Conservation (phyloP, 2,329 filamentous ascomycete genomes). For the Zymoseptoria ardabiliae region DNA sequence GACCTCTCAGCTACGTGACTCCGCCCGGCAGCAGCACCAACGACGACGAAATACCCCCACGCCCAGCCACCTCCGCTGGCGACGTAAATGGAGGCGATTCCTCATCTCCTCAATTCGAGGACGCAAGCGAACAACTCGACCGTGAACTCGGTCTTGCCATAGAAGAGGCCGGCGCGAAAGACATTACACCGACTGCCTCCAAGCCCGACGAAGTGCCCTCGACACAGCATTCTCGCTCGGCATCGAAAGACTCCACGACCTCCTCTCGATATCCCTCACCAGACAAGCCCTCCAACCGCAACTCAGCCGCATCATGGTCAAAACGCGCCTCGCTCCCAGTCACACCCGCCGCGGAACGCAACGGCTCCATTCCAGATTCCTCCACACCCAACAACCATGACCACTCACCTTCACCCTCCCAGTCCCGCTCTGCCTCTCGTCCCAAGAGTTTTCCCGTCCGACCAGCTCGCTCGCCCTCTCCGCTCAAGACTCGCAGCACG, state of each 20-base stretch:
- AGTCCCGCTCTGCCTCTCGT: neutral
- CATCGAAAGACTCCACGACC: neutral
- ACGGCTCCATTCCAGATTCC: neutral
- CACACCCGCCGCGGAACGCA: neutral
- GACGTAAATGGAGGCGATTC: slow-evolving; percentile 4
- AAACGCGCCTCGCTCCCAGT: neutral
- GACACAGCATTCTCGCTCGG: neutral
- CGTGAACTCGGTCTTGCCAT: neutral
- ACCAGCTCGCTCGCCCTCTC: neutral
- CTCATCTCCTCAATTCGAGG: slow-evolving; percentile 14
- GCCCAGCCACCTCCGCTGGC: neutral
- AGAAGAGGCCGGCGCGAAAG: neutral
- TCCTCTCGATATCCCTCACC: neutral
- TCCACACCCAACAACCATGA: neutral
- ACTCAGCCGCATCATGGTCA: neutral
- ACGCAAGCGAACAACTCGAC: slow-evolving; percentile 14
- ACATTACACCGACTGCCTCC: neutral
- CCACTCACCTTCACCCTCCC: neutral
- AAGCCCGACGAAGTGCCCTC: neutral
- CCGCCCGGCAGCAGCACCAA: slow-evolving; percentile 1
- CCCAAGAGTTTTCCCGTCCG: neutral
- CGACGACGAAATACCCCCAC: neutral
- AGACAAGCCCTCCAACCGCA: neutral
- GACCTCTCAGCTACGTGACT: slow-evolving; percentile 2
- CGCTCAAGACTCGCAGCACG: neutral